phyloP scores from a whole-genome alignment of 768 basidiomycete species.

The Auricularia sp. region DNA sequence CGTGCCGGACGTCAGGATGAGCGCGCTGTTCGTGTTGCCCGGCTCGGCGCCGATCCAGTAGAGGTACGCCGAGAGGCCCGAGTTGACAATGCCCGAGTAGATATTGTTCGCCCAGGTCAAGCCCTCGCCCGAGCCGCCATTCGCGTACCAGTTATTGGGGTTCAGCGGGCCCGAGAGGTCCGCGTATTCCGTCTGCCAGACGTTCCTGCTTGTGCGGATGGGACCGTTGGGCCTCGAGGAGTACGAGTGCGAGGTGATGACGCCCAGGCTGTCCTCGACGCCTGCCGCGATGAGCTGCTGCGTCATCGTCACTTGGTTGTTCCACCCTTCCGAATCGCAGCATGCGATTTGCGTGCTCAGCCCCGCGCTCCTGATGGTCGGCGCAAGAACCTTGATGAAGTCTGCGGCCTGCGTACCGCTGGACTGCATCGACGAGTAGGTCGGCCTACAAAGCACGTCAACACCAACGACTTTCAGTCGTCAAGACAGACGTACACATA shows the following conservation, averaged over 20 bases:
- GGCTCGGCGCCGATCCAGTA: slow-evolving; percentile 9
- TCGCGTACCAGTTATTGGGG: slow-evolving; percentile 3
- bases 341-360: slow-evolving; percentile 6
- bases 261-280: slow-evolving; percentile 2
- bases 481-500: not conserved
- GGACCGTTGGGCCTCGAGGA: slow-evolving; percentile 2
- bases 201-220: slow-evolving; percentile 4
- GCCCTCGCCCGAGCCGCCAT: slow-evolving; percentile 3
- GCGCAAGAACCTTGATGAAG: slow-evolving; percentile 6
- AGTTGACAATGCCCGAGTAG: slow-evolving; percentile 4
- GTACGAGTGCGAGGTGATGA: slow-evolving; percentile 9
- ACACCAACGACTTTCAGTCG: not conserved
- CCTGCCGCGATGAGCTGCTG: slow-evolving; percentile 4
- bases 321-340: slow-evolving; percentile 9
- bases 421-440: slow-evolving; percentile 7
- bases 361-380: slow-evolving; percentile 2
- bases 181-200: slow-evolving; percentile 9
- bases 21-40: slow-evolving; percentile 1
- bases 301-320: slow-evolving; percentile 4
- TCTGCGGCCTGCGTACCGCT: slow-evolving; percentile 3
- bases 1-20: slow-evolving; percentile 3
- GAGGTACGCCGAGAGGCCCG: slow-evolving; percentile 6
- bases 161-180: slow-evolving; percentile 4
- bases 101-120: slow-evolving; percentile 5
- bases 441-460: not conserved